Evolutionary conservation across 2,329 filamentous ascomycete genomes (phyloP).

Genomic region (Colletotrichum sp.): DNA sequence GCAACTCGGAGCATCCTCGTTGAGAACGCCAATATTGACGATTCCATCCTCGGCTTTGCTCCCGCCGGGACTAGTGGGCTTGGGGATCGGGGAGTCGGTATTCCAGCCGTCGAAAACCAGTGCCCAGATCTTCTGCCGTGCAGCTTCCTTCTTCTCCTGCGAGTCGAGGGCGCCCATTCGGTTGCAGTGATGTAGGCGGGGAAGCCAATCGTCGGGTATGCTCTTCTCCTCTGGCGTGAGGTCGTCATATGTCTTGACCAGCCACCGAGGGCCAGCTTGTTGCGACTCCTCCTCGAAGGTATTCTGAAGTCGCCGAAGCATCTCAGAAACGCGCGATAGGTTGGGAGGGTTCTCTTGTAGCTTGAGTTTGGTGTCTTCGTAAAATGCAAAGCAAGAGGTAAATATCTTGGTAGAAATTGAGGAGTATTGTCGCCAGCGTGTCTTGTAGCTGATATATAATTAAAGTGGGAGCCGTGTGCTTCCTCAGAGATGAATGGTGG

Average conservation of each 20-base stretch:
- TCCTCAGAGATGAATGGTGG: not conserved
- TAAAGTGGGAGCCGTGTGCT: not conserved
- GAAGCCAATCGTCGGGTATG: not conserved
- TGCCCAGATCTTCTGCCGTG: not conserved
- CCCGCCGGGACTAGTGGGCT: not conserved
- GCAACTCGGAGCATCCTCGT: not conserved
- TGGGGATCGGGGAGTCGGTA: not conserved
- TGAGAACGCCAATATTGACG: not conserved
- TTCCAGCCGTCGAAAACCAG: not conserved
- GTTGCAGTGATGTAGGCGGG: not conserved
- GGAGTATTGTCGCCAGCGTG: not conserved
- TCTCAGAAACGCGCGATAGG: not conserved
- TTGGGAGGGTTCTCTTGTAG: not conserved
- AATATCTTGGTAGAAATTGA: not conserved
- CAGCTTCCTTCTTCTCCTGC: not conserved
- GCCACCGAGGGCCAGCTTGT: not conserved
- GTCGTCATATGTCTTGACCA: not conserved
- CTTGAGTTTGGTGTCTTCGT: not conserved
- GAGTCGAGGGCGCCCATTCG: not conserved
- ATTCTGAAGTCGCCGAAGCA: not conserved
- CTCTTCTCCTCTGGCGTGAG: not conserved
- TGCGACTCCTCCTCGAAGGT: not conserved
- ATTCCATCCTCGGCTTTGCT: not conserved
- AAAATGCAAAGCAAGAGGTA: not conserved
- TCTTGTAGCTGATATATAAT: not conserved